These are phyloP conservation scores for Macadamia integrifolia DNA, from an alignment of 164 flowering plant species.

Conservation along the genomic window DNA sequence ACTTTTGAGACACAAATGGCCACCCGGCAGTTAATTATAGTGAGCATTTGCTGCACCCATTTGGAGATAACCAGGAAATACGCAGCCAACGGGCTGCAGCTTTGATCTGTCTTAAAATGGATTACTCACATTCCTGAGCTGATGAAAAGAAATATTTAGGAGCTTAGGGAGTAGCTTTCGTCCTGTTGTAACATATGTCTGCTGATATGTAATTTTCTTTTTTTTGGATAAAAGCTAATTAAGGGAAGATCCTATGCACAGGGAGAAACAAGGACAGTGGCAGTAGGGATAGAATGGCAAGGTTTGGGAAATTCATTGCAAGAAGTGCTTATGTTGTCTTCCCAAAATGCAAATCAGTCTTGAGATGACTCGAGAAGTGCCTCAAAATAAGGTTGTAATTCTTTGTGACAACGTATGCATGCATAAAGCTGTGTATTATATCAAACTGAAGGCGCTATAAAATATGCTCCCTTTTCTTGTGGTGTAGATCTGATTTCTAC, in stretches of 20 bases:
- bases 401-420: not conserved
- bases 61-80: not conserved
- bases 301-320: not conserved
- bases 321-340: not conserved
- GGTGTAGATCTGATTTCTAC: no score
- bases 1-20: not conserved
- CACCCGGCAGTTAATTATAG: not conserved
- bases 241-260: not conserved
- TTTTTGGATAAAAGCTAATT: not conserved
- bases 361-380: not conserved
- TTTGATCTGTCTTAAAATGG: not conserved
- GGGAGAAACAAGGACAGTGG: not conserved
- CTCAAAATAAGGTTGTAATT: not conserved
- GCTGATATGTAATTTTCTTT: not conserved
- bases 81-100: not conserved
- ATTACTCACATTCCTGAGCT: not conserved
- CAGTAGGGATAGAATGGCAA: not conserved
- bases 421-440: not conserved
- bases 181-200: slow-evolving; percentile 4
- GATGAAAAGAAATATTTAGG: not conserved
- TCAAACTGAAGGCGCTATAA: no score
- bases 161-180: not conserved
- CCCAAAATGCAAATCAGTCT: not conserved
- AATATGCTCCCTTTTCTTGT: no score
- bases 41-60: not conserved